phyloP scores from a whole-genome alignment of 2,329 filamentous ascomycete genomes.

The Apiospora koreana region DNA sequence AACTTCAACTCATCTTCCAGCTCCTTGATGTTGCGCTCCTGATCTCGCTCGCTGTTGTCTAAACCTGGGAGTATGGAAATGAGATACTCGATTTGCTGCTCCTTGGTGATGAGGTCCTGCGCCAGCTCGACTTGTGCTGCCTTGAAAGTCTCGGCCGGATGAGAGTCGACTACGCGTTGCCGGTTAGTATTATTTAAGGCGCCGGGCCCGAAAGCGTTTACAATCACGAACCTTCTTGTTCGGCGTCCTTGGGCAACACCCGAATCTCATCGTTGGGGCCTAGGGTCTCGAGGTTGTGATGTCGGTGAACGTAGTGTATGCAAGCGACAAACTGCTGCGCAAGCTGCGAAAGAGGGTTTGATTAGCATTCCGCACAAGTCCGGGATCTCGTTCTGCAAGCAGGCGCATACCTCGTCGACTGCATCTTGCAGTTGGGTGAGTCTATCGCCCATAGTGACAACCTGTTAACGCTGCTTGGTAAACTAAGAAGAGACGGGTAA shows the following conservation, averaged over 20 bases:
- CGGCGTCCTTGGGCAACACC: conserved; percentile 56
- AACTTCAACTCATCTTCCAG: conserved; percentile 65
- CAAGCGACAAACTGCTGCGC: conserved; percentile 69
- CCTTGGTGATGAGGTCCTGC: conserved; percentile 74
- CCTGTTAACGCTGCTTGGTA: too few species aligned
- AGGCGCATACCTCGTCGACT: conserved; percentile 68
- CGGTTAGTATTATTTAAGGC: conserved; percentile 14
- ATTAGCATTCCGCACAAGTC: not conserved
- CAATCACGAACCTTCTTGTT: conserved; percentile 48
- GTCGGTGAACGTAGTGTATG: conserved; percentile 65
- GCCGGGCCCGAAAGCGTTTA: not conserved
- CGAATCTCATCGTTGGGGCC: conserved; percentile 59
- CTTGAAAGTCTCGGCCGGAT: conserved; percentile 64
- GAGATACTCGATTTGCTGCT: conserved; percentile 79
- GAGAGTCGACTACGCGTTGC: conserved; percentile 54
- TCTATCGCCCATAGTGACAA: conserved; percentile 65
- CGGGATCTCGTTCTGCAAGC: not conserved
- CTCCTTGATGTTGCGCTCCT: conserved; percentile 66
- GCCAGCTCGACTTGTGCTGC: conserved; percentile 72
- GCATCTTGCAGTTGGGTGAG: conserved; percentile 85
- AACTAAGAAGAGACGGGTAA: not conserved
- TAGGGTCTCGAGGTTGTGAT: conserved; percentile 66
- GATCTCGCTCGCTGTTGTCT: conserved; percentile 76
- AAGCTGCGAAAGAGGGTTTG: conserved; percentile 45
- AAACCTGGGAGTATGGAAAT: conserved; percentile 76